These are phyloP conservation scores for Penicillium aurantiogriseum DNA, from an alignment of 2,329 filamentous ascomycete species.

Conservation along the genomic window DNA sequence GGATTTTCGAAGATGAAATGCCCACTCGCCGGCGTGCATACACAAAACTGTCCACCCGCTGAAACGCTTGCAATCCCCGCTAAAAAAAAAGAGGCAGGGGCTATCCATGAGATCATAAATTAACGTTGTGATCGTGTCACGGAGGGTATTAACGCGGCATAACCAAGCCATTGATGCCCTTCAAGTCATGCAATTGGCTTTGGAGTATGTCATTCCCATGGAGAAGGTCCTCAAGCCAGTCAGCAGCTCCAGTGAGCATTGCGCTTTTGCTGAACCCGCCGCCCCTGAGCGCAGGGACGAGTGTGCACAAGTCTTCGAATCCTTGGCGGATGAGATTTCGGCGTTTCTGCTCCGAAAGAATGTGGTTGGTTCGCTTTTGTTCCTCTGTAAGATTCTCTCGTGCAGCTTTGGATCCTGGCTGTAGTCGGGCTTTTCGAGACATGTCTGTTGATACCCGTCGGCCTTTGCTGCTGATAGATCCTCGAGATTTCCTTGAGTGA, in stretches of 20 bases:
- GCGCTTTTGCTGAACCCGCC: conserved; percentile 81
- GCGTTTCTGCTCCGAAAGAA: conserved; percentile 82
- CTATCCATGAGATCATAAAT: conserved; percentile 10
- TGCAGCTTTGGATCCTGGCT: conserved; percentile 30
- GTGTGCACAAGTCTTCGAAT: conserved; percentile 73
- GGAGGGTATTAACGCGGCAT: conserved; percentile 35
- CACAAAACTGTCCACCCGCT: conserved; percentile 21
- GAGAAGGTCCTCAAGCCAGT: conserved; percentile 73
- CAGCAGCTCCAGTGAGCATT: conserved; percentile 70
- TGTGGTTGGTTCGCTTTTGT: conserved; percentile 83
- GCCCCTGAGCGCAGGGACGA: conserved; percentile 72
- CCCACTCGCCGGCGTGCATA: conserved; percentile 17
- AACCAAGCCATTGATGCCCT: conserved; percentile 36
- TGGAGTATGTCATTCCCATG: conserved; percentile 64
- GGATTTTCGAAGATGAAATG: conserved; percentile 17
- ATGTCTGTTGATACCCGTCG: conserved; percentile 37
- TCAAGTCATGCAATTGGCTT: conserved; percentile 53
- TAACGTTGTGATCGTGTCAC: conserved; percentile 24
- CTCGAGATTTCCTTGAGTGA: conserved; percentile 52
- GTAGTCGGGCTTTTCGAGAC: conserved; percentile 36
- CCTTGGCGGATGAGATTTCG: conserved; percentile 77
- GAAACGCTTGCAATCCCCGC: conserved; percentile 23
- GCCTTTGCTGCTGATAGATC: conserved; percentile 36
- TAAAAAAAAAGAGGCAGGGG: conserved; percentile 6
- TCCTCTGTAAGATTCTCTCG: conserved; percentile 69